A percentile compares a stretch with the other conserved stretches of the same genome.
Evolutionary conservation across 257 asterid species (phyloP).

Genomic region (Voacanga thouarsii): DNA sequence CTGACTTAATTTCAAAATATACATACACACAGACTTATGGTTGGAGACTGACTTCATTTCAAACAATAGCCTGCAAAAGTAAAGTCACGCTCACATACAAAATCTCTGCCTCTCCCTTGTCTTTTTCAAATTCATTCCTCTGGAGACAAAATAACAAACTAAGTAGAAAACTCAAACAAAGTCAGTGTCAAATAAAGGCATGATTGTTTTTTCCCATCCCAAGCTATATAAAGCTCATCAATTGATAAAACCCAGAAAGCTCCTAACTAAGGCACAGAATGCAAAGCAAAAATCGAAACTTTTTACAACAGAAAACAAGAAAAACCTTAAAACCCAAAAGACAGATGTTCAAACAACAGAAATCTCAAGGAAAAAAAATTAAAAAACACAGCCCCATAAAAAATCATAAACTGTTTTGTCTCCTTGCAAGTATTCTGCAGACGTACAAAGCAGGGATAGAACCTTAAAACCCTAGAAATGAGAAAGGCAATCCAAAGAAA

Average conservation of each 20-base stretch:
- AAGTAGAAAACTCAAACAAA: not conserved
- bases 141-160: not conserved
- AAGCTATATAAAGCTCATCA: not conserved
- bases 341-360: not conserved
- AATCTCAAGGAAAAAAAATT: not conserved
- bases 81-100: not conserved
- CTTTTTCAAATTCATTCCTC: not conserved
- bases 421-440: not conserved
- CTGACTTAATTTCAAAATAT: not conserved
- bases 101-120: not conserved
- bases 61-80: not conserved
- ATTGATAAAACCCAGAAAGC: not conserved
- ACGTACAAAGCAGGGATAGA: not conserved
- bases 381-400: not conserved
- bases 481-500: not conserved
- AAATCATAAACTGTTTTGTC: not conserved
- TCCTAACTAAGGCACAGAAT: conserved; percentile 13
- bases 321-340: not conserved
- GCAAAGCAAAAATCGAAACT: not conserved
- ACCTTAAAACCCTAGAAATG: conserved; percentile 22
- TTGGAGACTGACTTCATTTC: not conserved
- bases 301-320: not conserved
- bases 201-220: not conserved
- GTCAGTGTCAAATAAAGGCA: not conserved
- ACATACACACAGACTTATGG: not conserved